phyloP scores from a whole-genome alignment of 331 rosid genomes.

The Prunus yedoensis region DNA sequence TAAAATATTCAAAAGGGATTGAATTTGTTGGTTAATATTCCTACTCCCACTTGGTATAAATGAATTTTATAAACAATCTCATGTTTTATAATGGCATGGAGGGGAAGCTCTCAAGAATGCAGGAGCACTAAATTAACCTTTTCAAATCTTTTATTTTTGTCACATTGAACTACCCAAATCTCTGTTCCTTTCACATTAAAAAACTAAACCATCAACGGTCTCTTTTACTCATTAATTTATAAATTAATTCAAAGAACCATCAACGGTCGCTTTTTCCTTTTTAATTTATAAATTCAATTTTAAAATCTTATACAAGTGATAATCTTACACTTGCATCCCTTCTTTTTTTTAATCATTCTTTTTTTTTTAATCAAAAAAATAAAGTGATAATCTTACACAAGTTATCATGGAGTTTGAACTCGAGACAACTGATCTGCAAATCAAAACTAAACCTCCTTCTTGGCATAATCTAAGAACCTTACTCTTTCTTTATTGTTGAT shows the following conservation, averaged over 20 bases:
- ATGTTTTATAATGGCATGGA: background rate
- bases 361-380: too few relatives aligned
- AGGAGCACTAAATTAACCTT: background rate
- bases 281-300: background rate
- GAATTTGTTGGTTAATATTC: too few relatives aligned
- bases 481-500: too few relatives aligned
- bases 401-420: accelerated
- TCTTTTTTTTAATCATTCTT: too few relatives aligned
- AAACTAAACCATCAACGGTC: background rate
- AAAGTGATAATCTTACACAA: too few relatives aligned
- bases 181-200: background rate
- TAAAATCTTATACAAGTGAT: too few relatives aligned
- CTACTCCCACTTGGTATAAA: too few relatives aligned
- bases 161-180: background rate
- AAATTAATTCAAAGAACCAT: background rate
- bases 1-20: too few relatives aligned
- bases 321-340: too few relatives aligned
- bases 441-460: too few relatives aligned
- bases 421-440: accelerated
- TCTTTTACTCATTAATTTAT: background rate
- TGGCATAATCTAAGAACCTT: too few relatives aligned
- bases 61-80: background rate
- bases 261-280: background rate
- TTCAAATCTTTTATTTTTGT: background rate
- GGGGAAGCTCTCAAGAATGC: background rate